A percentile compares a stretch with the other conserved stretches of the same genome.
phyloP scores from a whole-genome alignment of 208 protist species.

The Trichomonas tenax region DNA sequence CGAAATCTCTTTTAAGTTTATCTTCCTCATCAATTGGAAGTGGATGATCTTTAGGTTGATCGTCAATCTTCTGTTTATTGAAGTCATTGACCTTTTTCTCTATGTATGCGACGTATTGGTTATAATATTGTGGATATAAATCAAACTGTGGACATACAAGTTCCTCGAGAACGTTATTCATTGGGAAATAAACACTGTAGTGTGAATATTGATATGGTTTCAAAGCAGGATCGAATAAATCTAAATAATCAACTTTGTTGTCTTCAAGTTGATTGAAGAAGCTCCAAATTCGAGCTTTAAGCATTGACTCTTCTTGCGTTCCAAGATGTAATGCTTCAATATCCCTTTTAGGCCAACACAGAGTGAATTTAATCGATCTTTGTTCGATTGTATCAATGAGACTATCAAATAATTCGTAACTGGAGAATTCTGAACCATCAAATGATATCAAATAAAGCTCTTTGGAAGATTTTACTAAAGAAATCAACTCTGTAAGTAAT shows the following conservation, averaged over 20 bases:
- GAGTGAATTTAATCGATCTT: neutral
- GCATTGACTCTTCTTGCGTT: neutral
- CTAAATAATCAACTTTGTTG: neutral
- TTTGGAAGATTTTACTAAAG: neutral
- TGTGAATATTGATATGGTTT: neutral
- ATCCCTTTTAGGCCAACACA: neutral
- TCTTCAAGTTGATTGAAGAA: neutral
- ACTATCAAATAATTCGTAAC: neutral
- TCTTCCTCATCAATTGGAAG: neutral
- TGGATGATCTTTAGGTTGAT: neutral
- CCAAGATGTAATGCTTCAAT: neutral
- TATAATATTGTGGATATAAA: neutral
- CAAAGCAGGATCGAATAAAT: neutral
- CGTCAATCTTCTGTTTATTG: neutral
- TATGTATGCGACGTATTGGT: neutral
- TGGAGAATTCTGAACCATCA: neutral
- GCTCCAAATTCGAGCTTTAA: neutral
- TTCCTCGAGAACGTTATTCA: neutral
- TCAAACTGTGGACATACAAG: neutral
- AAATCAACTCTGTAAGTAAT: neutral
- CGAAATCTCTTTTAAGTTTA: neutral
- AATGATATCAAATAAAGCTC: neutral
- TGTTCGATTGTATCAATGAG: neutral
- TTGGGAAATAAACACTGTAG: neutral
- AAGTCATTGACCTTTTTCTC: neutral